Percentiles rank a stretch among this genome's conserved stretches.
phyloP scores from a whole-genome alignment of 371 early-diverging fungal species.

The Mucor circinelloides region DNA sequence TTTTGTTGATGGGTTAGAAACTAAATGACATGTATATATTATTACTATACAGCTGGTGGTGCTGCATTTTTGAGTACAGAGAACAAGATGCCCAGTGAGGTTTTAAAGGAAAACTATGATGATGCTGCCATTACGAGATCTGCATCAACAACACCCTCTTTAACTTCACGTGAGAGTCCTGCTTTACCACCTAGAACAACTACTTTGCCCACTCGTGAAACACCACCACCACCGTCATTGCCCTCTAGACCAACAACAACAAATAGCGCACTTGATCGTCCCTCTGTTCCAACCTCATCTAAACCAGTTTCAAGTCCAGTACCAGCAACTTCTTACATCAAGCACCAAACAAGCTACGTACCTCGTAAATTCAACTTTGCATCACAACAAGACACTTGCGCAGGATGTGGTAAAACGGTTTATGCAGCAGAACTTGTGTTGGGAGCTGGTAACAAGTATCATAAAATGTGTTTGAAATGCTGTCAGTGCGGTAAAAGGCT shows the following conservation, averaged over 20 bases:
- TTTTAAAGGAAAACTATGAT: conserved; percentile 28
- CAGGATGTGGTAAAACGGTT: conserved; percentile 47
- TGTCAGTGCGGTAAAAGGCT: conserved; percentile 45
- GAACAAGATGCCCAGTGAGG: conserved; percentile 45
- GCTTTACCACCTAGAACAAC: conserved; percentile 13
- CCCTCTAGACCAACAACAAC: conserved; percentile 2
- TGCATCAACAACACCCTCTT: not conserved
- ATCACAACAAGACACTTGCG: conserved; percentile 44
- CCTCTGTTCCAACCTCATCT: conserved; percentile 1
- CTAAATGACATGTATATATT: not conserved
- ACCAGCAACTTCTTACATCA: conserved; percentile 10
- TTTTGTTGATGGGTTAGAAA: not conserved
- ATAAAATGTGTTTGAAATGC: conserved; percentile 49
- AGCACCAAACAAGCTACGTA: conserved; percentile 35
- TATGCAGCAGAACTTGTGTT: conserved; percentile 53
- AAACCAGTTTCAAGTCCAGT: not conserved
- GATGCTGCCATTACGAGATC: not conserved
- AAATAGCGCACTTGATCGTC: not conserved
- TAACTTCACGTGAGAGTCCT: conserved; percentile 15
- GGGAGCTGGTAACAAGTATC: conserved; percentile 55
- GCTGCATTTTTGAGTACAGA: conserved; percentile 53
- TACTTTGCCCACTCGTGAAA: not conserved
- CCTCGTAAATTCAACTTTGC: conserved; percentile 46
- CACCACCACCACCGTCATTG: not conserved
- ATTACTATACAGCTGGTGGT: conserved; percentile 38